phyloP scores from a whole-genome alignment of 2,329 filamentous ascomycete species.

The Neobulgaria alba region DNA sequence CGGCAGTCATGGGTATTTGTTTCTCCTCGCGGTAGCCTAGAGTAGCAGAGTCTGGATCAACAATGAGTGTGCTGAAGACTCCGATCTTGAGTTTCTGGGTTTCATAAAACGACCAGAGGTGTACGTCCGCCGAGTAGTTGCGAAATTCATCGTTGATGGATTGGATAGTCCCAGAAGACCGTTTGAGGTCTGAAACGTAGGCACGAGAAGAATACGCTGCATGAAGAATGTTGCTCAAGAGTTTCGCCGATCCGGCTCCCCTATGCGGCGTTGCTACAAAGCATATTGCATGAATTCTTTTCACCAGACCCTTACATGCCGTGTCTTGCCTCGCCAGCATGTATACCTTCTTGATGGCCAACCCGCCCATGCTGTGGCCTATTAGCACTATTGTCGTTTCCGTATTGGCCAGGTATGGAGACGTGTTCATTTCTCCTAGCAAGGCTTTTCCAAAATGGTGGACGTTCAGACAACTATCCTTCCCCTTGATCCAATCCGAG shows the following conservation, averaged over 20 bases:
- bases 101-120: constrained; percentile 39
- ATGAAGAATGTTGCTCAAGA: constrained; percentile 10
- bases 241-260: constrained; percentile 12
- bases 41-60: constrained; percentile 20
- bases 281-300: constrained; percentile 25
- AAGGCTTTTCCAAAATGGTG: constrained; percentile 28
- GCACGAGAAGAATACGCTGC: constrained; percentile 6
- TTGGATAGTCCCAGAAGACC: constrained; percentile 28
- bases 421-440: constrained; percentile 23
- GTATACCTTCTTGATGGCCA: constrained; percentile 30
- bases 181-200: constrained; percentile 24
- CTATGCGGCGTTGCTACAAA: constrained; percentile 32
- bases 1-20: constrained; percentile 20
- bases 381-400: constrained; percentile 32
- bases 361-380: constrained; percentile 37
- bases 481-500: constrained; percentile 8
- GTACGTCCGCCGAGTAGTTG: constrained; percentile 21
- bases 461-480: constrained; percentile 12
- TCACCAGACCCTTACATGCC: constrained; percentile 9
- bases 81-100: constrained; percentile 28
- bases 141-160: constrained; percentile 29
- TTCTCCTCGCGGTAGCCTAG: constrained; percentile 24
- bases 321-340: constrained; percentile 17
- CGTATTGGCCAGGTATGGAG: constrained; percentile 13
- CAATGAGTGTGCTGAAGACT: constrained; percentile 19